Base-by-base conservation (phyloP, 768 basidiomycete species). In the Cantharellus cinnabarinus region DNA sequence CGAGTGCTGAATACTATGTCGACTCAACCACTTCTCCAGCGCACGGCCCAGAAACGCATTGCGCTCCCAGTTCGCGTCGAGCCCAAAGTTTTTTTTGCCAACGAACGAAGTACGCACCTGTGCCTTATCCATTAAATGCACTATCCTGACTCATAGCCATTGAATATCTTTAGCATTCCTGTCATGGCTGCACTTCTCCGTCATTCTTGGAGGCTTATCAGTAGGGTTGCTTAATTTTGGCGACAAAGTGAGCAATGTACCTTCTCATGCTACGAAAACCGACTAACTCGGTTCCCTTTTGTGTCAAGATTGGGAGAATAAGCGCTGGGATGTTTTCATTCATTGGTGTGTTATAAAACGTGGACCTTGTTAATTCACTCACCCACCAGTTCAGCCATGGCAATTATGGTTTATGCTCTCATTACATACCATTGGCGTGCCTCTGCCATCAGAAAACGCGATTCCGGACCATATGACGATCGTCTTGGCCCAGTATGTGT, bases 221-320 rank as follows among this genome's bases (percentile, higher is more conserved):
- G 91, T 98, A 10, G 95, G 95, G 5, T 72, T 99, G 60, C 75
- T 99, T 65, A 99, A 99, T 71, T 99, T 99, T 74, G 95, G 95
- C 62, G 95, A 98, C 70, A 88, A 88, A 73, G 90, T 84, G 60
- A 61, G 74, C 66, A 34, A 29, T 59, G 52, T 40, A 29, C 20
- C 20, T 56, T 41, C 14, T 62, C 39, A 41, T 40, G 50, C 5
- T 29, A 38, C 29, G 10, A 53, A 57, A 52, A 5, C 42, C 10
- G 20, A 10, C 10, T 29, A 48, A 48, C 44, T 56, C 40, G 37
- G 20, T 39, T 52, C 7, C 40, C 53, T 34, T 55, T 39, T 50
- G 58, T 38, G 15, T 38, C 34, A 63, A 89, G 89, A 82, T 97
- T 60, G 90, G 94, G 51, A 91, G 83, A 73, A 94, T 97, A 61